phyloP scores from a whole-genome alignment of 345 rosid genomes.

The Camelina laxa region DNA sequence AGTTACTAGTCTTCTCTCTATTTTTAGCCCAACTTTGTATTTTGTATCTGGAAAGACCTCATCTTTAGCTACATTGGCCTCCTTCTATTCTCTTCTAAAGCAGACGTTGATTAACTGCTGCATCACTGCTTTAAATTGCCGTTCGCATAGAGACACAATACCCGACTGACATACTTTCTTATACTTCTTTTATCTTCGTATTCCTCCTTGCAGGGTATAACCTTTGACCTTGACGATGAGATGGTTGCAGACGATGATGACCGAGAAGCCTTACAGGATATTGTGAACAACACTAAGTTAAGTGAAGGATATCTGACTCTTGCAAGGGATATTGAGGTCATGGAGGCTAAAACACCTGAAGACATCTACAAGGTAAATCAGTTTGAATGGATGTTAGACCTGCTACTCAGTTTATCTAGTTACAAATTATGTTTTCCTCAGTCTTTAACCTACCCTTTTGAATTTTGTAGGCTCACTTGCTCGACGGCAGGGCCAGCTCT shows the following conservation, averaged over 20 bases:
- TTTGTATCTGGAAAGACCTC: slow-evolving; percentile 14
- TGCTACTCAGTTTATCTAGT: slow-evolving; percentile 7
- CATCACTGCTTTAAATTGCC: slow-evolving; percentile 23
- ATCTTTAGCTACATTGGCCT: slow-evolving; percentile 18
- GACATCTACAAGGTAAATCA: slow-evolving; percentile 85
- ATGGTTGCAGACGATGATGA: slow-evolving; percentile 74
- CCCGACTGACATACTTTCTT: slow-evolving; percentile 15
- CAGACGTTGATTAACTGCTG: slow-evolving; percentile 15
- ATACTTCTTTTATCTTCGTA: neutral
- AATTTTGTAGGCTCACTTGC: slow-evolving; percentile 80
- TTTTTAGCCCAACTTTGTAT: slow-evolving; percentile 6
- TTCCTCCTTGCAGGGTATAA: slow-evolving; percentile 61
- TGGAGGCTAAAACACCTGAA: slow-evolving; percentile 99
- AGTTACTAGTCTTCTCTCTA: neutral
- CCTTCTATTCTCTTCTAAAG: neutral
- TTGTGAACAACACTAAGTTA: slow-evolving; percentile 75
- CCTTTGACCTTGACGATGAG: slow-evolving; percentile 79
- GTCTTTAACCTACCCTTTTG: slow-evolving; percentile 27
- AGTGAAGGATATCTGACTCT: slow-evolving; percentile 97
- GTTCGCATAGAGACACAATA: neutral
- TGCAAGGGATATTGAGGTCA: slow-evolving; percentile 98
- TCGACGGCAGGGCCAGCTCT: slow-evolving; percentile 92
- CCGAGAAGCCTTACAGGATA: slow-evolving; percentile 76
- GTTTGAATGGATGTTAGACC: slow-evolving; percentile 17
- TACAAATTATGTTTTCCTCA: slow-evolving; percentile 8